Conservation (phyloP, 805 yeast species). For the Blastobotrys muscicola region DNA sequence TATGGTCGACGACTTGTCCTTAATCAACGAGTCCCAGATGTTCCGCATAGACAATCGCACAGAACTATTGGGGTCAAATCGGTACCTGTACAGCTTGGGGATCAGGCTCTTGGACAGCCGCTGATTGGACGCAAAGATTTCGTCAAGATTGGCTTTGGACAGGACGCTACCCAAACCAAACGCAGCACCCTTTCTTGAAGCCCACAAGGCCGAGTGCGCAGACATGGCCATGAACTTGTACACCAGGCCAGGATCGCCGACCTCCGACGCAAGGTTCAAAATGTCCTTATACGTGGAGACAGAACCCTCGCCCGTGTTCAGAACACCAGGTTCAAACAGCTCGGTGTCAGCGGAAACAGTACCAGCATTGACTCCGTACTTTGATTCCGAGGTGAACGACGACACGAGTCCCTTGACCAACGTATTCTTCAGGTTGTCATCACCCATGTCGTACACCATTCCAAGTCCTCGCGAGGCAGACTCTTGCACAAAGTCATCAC, state of each 20-base stretch:
- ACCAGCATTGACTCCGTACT: slow-evolving; percentile 40
- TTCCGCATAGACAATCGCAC: slow-evolving; percentile 80
- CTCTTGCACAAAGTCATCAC: slow-evolving; percentile 85
- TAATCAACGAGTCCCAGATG: slow-evolving; percentile 70
- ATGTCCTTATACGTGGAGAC: slow-evolving; percentile 89
- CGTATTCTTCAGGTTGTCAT: slow-evolving; percentile 53
- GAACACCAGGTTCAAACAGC: slow-evolving; percentile 71
- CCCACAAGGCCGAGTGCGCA: slow-evolving; percentile 80
- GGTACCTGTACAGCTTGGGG: slow-evolving; percentile 75
- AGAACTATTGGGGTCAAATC: slow-evolving; percentile 69
- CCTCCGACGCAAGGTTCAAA: slow-evolving; percentile 79
- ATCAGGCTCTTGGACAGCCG: slow-evolving; percentile 51
- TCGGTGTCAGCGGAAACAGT: slow-evolving; percentile 70
- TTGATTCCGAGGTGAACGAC: slow-evolving; percentile 69
- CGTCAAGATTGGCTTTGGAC: slow-evolving; percentile 66
- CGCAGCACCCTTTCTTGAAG: slow-evolving; percentile 87
- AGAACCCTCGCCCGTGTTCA: slow-evolving; percentile 76
- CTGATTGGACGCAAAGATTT: slow-evolving; percentile 45
- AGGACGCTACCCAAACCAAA: slow-evolving; percentile 83
- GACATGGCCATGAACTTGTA: slow-evolving; percentile 92
- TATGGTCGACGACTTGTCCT: slow-evolving; percentile 48
- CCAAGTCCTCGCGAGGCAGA: slow-evolving; percentile 85
- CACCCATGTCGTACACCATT: slow-evolving; percentile 71
- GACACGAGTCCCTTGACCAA: slow-evolving; percentile 62
- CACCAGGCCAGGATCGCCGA: slow-evolving; percentile 90